These are phyloP conservation scores for Thalassiosira profunda DNA, from an alignment of 108 stramenopile species.

Conservation along the genomic window DNA sequence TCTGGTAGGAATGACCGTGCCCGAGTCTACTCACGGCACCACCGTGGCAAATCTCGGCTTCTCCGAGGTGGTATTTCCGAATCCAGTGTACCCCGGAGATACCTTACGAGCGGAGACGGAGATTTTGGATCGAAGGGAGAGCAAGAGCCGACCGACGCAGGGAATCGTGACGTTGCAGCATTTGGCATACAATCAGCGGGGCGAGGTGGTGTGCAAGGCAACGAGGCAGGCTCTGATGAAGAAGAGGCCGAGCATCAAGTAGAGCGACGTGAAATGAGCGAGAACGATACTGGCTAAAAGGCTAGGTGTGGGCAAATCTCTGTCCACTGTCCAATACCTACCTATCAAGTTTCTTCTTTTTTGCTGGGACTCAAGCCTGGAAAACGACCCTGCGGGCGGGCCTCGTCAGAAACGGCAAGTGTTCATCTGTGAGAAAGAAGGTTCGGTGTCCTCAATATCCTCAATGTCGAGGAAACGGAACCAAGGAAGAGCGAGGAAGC, in stretches of 20 bases:
- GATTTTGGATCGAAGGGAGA: slow-evolving; percentile 43
- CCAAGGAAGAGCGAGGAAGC: too few species aligned
- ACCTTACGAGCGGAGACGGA: slow-evolving; percentile 44
- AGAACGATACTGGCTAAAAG: too few species aligned
- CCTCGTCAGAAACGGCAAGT: too few species aligned
- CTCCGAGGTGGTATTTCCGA: slow-evolving; percentile 51
- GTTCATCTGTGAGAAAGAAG: too few species aligned
- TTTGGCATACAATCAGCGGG: slow-evolving; percentile 49
- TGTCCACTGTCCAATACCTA: too few species aligned
- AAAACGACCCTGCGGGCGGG: too few species aligned
- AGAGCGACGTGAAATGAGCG: too few species aligned
- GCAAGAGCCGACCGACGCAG: slow-evolving; percentile 46
- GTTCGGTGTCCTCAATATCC: too few species aligned
- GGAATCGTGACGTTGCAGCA: slow-evolving; percentile 50
- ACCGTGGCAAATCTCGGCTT: slow-evolving; percentile 57
- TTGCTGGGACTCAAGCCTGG: too few species aligned
- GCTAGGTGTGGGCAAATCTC: too few species aligned
- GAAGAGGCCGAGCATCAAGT: slow-evolving; percentile 4
- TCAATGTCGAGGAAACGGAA: too few species aligned
- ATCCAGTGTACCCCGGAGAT: slow-evolving; percentile 53
- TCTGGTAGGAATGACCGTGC: slow-evolving; percentile 49
- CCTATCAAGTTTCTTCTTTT: too few species aligned
- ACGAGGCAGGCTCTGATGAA: slow-evolving; percentile 54
- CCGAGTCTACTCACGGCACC: slow-evolving; percentile 48
- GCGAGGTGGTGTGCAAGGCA: slow-evolving; percentile 44